Base-by-base conservation (phyloP, 176 grass and related monocot genomes). In the Juncus effusus region DNA sequence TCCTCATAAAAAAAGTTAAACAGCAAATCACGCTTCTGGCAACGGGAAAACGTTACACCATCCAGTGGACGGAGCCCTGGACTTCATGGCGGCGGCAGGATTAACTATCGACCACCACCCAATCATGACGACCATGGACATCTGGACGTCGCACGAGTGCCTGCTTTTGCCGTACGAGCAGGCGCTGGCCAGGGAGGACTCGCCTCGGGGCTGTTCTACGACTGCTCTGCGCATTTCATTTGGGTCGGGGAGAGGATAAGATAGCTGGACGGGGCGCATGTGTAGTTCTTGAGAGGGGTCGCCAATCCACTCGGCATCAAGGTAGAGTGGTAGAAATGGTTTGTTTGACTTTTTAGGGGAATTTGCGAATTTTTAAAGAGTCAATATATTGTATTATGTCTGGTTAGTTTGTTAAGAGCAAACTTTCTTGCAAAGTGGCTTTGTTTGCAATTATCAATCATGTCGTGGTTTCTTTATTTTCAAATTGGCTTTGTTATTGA, bases 131-230 rank as follows among this genome's bases (percentile, higher is more conserved):
- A 87, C 82, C 38, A 90, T 84, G 35, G 91, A 96, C 45, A 87
- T 96, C 67, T 96, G 87, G 91, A 96, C 91, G 36, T 87, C 84
- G 14, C 91, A 96, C 61, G 91, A 96, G 75, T 90, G 91, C 68
- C 87, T 96, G 50, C 87, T 90, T 42, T 87, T 96, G 53, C 91
- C 87, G 11, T 96, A 90, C 51, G 91, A 96, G 64, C 87, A 90
- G 44, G 78, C 81, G 9, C 78, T 96, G 60, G 88, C 91, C 54
- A 81, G 91, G 7, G 84, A 96, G 65, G 91, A 96, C 66, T 96
- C 91, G 13, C 91, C 13, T 85, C 64, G 40, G 91, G 84, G 13
- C 70, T 85, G 52, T 85, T 73, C 53, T 90, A 90, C 51, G 91
- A 96, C 28, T 96, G 91, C 63, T 96, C 87, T 73, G 87, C 91